Evolutionary conservation across 1,284 basidiomycete species (phyloP), one percentile per base, ranked within the genome.

Genomic region (Sanghuangporus baumii): DNA sequence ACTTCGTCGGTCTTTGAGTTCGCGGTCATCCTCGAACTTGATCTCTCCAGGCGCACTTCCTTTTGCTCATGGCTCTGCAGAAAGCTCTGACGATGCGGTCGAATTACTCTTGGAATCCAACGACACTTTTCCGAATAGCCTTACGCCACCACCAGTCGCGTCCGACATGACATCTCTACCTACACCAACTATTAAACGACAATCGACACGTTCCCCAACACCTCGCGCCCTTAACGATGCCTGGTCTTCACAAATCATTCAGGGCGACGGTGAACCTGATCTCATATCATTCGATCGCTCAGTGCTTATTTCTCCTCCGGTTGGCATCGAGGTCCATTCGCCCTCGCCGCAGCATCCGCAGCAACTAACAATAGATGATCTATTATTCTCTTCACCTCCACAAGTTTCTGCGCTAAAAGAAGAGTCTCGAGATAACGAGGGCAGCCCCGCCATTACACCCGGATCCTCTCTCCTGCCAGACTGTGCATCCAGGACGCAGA

Each of bases 281-380:
- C 54, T 65, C 14, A 65, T 65, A 41, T 62, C 57, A 4, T 65
- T 65, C 31, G 64, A 65, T 37, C 56, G 50, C 18, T 59, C 64
- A 4, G 56, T 62, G 23, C 34, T 59, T 20, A 55, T 62, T n/a
- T 50, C 36, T 16, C 34, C 47, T 7, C 31, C 34, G 23, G 41
- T 36, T 12, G 34, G 34, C 34, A 23, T 51, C 36, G 37, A 38
- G 26, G 59, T 62, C 16, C 60, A 56, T 38, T 59, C 61, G 14
- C 64, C 64, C 38, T 61, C 63, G 36, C 63, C 63, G 31, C 63
- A 51, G 14, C 60, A 46, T 55, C 36, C 51, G 23, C 41, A 46
- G 14, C 48, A 57, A 11, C 40, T 57, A 54, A 62, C 64, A 34
- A 43, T 65, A 43, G 64, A 65, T 38, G 61, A 65, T 48, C 37